Evolutionary conservation across 768 basidiomycete genomes (phyloP).

Genomic region (Cystobasidium tubakii): DNA sequence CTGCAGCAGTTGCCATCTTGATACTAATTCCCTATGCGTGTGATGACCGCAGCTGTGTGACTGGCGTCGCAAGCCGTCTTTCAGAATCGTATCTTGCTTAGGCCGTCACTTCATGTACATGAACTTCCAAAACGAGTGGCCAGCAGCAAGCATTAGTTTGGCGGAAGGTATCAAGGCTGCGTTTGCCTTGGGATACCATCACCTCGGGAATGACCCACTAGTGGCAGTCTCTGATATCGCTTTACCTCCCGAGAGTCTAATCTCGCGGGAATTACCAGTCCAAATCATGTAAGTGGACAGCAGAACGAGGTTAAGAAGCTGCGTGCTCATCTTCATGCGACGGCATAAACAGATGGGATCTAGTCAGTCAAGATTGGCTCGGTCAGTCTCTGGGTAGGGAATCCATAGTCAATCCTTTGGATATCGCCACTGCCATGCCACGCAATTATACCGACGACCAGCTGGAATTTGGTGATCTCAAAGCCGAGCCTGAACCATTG

Average conservation of each 20-base stretch:
- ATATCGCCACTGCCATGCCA: conserved; percentile 1
- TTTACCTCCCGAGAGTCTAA: not conserved
- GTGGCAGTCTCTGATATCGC: conserved; percentile 1
- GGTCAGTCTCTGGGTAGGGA: conserved; percentile 3
- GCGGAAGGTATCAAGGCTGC: conserved; percentile 23
- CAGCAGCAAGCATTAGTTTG: conserved; percentile 12
- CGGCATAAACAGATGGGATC: not conserved
- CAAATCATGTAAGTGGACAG: not conserved
- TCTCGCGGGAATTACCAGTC: not conserved
- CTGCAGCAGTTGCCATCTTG: not conserved
- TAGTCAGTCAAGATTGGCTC: conserved; percentile 1
- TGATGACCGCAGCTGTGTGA: not conserved
- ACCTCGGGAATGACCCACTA: not conserved
- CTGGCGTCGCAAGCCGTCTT: conserved; percentile 6
- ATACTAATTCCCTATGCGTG: no score
- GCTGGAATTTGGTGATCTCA: not conserved
- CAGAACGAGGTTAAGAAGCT: not conserved
- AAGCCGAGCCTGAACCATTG: not conserved
- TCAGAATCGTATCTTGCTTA: not conserved
- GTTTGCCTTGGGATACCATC: conserved; percentile 6
- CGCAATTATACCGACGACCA: not conserved
- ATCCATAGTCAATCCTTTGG: not conserved
- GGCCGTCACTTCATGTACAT: not conserved
- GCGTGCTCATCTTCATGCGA: no score
- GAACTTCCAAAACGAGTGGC: not conserved